Base-by-base conservation (phyloP, 371 early-diverging fungal species). In the Apophysomyces ossiformis region DNA sequence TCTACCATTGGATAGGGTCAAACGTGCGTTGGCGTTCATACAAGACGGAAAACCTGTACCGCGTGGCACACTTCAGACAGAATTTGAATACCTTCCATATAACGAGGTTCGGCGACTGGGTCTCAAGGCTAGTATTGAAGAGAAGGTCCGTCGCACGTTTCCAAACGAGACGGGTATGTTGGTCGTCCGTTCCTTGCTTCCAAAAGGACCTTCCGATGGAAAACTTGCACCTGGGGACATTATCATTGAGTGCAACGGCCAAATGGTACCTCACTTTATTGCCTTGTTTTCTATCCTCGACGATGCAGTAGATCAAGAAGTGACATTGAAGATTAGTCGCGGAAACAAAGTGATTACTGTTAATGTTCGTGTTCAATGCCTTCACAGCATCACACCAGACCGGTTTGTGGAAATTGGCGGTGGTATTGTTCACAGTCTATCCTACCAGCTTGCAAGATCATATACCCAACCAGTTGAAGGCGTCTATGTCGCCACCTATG, bases 351-450 rank as follows among this genome's bases (percentile, higher is more conserved):
- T 85, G 4, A 67, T 84, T 37, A 70, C 72, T 2, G 72, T 93
- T 41, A 56, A 46, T 0, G 85, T 92, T 9, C 64, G 47, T 5
- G 82, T 92, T 0, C 91, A 94, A 69, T 94, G 96, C 71, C 72
- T 96, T 65, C 92, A 94, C 67, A 69, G 80, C 9, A 85, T 92
- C 65, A 91, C 93, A 16, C 93, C 94, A 1, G 75, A 82, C 68
- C 74, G 83, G 26, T 89, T 87, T 63, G 81, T 95, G 5, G 93
- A 95, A 70, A 82, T 95, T 16, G 96, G 96, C 57, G 97, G 96
- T 57, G 90, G 88, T 32, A 85, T 90, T 36, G 85, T 95, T 41
- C 91, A 95, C 73, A 86, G 93, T 63, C 77, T 95, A 13, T 90
- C 90, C 16, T 96, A 93, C 70, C 95, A 94, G 75, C 79, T 95